phyloP scores from a whole-genome alignment of 2,329 filamentous ascomycete species.

The Colletotrichum navitas region DNA sequence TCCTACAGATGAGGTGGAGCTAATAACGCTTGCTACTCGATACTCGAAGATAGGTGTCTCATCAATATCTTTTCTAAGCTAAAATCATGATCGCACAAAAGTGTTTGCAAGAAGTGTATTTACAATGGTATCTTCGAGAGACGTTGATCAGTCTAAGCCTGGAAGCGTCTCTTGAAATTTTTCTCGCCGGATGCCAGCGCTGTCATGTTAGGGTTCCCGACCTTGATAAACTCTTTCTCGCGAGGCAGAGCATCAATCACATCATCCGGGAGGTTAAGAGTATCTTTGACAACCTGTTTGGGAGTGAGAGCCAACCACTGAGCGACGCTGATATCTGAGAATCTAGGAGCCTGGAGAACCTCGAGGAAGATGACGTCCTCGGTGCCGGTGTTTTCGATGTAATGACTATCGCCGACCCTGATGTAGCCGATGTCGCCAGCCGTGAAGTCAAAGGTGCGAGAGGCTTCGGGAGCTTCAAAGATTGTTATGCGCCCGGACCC shows the following conservation, averaged over 20 bases:
- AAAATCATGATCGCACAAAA: neutral
- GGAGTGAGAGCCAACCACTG: slow-evolving; percentile 72
- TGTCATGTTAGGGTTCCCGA: slow-evolving; percentile 55
- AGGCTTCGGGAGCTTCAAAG: slow-evolving; percentile 62
- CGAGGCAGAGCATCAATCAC: slow-evolving; percentile 54
- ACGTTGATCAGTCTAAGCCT: neutral
- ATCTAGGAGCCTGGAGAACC: slow-evolving; percentile 65
- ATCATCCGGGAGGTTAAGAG: slow-evolving; percentile 57
- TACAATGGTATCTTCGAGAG: neutral
- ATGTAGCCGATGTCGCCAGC: slow-evolving; percentile 72
- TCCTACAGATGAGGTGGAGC: too few relatives aligned
- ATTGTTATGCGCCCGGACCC: slow-evolving; percentile 69
- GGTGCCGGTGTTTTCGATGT: slow-evolving; percentile 71
- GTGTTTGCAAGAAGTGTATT: neutral
- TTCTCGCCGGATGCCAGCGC: slow-evolving; percentile 43
- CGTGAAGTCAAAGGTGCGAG: slow-evolving; percentile 70
- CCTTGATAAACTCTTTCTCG: slow-evolving; percentile 58
- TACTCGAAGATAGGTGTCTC: too few relatives aligned
- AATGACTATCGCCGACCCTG: slow-evolving; percentile 66
- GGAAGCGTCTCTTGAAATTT: slow-evolving; percentile 15
- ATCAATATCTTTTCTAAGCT: neutral
- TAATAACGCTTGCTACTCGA: neutral
- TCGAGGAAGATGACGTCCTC: slow-evolving; percentile 71
- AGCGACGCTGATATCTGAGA: slow-evolving; percentile 66
- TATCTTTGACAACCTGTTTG: slow-evolving; percentile 69